phyloP scores from a whole-genome alignment of 768 basidiomycete species.

The Termitomyces sp. region DNA sequence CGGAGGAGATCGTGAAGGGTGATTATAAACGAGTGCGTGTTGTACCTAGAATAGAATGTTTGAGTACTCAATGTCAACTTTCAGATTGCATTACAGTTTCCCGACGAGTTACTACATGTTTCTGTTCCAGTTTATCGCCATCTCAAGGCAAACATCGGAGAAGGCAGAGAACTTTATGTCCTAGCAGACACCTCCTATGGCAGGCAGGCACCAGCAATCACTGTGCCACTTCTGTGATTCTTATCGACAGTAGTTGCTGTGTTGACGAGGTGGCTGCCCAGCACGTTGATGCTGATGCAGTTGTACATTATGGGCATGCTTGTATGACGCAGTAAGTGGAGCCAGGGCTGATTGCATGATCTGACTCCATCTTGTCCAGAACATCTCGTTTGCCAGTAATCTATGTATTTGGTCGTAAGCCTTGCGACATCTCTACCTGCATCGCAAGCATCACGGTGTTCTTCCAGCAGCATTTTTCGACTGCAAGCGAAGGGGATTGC shows the following conservation, averaged over 20 bases:
- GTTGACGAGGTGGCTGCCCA: constrained; percentile 95
- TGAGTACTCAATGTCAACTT: background rate
- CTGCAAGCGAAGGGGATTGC: background rate
- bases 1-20: constrained; percentile 49
- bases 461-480: constrained; percentile 15
- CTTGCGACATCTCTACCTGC: constrained; percentile 52
- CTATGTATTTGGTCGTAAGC: constrained; percentile 82
- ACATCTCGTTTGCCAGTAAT: constrained; percentile 84
- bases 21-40: constrained; percentile 64
- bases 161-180: constrained; percentile 17
- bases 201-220: constrained; percentile 44
- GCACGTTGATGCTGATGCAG: constrained; percentile 63
- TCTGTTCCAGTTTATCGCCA: constrained; percentile 78
- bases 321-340: constrained; percentile 83
- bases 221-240: constrained; percentile 7
- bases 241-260: constrained; percentile 63
- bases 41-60: background rate
- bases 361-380: constrained; percentile 32
- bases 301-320: constrained; percentile 51
- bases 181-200: constrained; percentile 75
- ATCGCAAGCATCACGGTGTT: constrained; percentile 32
- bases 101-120: constrained; percentile 84
- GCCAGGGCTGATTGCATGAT: background rate
- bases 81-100: constrained; percentile 90
- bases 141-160: constrained; percentile 41